These are phyloP conservation scores for Microcera coccophila DNA, from an alignment of 2,329 filamentous ascomycete species.

Conservation along the genomic window DNA sequence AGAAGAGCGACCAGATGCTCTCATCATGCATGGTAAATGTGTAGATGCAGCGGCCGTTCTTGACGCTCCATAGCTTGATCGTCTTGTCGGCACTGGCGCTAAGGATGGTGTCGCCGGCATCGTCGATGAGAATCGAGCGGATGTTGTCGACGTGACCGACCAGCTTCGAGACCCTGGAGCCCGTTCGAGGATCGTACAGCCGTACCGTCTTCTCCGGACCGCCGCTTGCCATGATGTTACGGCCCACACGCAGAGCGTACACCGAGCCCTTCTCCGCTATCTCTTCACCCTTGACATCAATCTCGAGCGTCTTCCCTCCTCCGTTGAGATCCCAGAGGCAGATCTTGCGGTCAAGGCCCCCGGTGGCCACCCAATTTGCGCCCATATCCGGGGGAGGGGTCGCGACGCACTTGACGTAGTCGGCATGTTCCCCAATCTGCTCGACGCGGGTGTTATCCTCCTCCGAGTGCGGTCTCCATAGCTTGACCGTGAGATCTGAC, in stretches of 20 bases:
- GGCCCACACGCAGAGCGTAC: conserved; percentile 79
- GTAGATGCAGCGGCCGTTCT: conserved; percentile 92
- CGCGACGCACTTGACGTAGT: conserved; percentile 94
- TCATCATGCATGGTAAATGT: conserved; percentile 99
- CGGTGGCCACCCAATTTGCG: conserved; percentile 86
- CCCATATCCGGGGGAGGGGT: conserved; percentile 60
- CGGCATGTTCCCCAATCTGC: conserved; percentile 86
- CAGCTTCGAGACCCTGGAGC: conserved; percentile 90
- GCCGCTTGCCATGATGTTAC: conserved; percentile 81
- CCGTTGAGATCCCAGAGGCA: conserved; percentile 91
- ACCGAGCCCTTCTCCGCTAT: conserved; percentile 87
- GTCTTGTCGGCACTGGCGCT: conserved; percentile 95
- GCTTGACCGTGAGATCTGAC: conserved; percentile 88
- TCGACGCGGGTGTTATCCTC: conserved; percentile 51
- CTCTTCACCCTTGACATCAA: conserved; percentile 80
- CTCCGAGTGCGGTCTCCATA: conserved; percentile 74
- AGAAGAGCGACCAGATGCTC: conserved; percentile 94
- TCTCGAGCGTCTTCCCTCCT: conserved; percentile 78
- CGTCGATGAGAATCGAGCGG: conserved; percentile 82
- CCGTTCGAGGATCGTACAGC: conserved; percentile 85
- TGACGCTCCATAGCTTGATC: conserved; percentile 96
- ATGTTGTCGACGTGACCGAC: conserved; percentile 96
- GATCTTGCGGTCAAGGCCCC: conserved; percentile 87
- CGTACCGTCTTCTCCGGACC: conserved; percentile 91
- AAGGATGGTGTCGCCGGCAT: conserved; percentile 85